Evolutionary conservation across 345 rosid species (phyloP).

Genomic region (Conringia planisiliqua): DNA sequence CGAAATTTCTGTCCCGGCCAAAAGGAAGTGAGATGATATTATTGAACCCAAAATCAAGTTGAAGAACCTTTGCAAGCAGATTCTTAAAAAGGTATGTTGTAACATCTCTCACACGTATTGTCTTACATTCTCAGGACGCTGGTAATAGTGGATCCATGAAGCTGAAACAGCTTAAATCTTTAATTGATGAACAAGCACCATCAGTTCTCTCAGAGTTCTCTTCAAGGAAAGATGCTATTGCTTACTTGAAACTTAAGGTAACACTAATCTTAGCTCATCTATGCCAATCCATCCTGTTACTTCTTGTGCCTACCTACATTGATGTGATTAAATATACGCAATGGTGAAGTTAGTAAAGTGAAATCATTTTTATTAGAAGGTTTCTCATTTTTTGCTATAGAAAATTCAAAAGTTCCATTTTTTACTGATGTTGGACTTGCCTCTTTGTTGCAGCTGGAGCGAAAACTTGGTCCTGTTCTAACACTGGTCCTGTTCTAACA

Average conservation of each 20-base stretch:
- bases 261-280: neutral
- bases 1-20: neutral
- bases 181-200: slow-evolving; percentile 57
- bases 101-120: neutral
- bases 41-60: slow-evolving; percentile 56
- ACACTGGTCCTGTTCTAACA: too few species aligned
- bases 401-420: neutral
- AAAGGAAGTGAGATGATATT: slow-evolving; percentile 32
- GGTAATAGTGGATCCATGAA: slow-evolving; percentile 63
- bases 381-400: neutral
- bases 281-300: neutral
- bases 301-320: neutral
- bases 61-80: slow-evolving; percentile 67
- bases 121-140: slow-evolving; percentile 46
- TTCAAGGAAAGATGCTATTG: slow-evolving; percentile 61
- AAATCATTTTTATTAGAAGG: too few species aligned
- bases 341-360: neutral
- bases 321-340: neutral
- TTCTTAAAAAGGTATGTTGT: slow-evolving; percentile 61
- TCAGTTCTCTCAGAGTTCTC: slow-evolving; percentile 48
- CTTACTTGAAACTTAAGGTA: slow-evolving; percentile 75
- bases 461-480: too few species aligned
- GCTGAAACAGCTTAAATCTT: slow-evolving; percentile 72
- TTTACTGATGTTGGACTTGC: neutral
- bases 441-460: slow-evolving; percentile 57